phyloP scores from a whole-genome alignment of 2,329 filamentous ascomycete genomes.

The Epichloe baconii region DNA sequence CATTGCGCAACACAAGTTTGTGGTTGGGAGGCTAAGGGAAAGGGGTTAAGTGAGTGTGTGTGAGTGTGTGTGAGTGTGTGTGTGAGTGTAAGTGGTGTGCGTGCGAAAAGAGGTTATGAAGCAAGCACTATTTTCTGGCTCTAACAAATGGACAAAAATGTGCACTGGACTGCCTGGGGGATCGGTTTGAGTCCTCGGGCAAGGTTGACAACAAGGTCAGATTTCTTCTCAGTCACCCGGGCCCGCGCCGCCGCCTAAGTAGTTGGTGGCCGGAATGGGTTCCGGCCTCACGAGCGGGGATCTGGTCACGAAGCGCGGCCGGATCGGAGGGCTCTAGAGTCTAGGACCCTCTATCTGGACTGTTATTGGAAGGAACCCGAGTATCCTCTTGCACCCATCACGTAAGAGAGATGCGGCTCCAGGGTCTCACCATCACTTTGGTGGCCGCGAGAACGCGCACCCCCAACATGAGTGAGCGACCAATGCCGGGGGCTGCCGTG shows the following conservation, averaged over 20 bases:
- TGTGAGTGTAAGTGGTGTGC: no score
- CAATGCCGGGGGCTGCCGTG: no score
- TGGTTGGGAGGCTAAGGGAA: constrained; percentile 1
- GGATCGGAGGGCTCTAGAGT: constrained; percentile 8
- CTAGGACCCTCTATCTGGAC: constrained; percentile 8
- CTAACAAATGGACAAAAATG: no score
- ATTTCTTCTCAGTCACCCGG: constrained; percentile 7
- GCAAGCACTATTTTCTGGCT: no score
- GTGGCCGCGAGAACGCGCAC: neutral
- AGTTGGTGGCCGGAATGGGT: constrained; percentile 34
- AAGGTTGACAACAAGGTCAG: neutral
- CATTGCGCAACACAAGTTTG: constrained; percentile 19
- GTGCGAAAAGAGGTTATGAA: no score
- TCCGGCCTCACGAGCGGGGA: constrained; percentile 28
- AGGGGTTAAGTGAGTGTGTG: neutral
- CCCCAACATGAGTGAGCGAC: neutral
- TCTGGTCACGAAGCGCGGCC: constrained; percentile 9
- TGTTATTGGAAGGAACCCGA: constrained; percentile 8
- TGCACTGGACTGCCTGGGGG: no score
- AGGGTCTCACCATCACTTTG: no score
- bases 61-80: neutral
- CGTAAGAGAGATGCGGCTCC: constrained; percentile 13
- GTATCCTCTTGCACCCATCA: constrained; percentile 2
- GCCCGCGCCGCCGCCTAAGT: constrained; percentile 28
- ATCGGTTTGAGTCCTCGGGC: no score